These are phyloP conservation scores for Eruca vesicaria DNA, from an alignment of 441 rosid species.

Conservation along the genomic window DNA sequence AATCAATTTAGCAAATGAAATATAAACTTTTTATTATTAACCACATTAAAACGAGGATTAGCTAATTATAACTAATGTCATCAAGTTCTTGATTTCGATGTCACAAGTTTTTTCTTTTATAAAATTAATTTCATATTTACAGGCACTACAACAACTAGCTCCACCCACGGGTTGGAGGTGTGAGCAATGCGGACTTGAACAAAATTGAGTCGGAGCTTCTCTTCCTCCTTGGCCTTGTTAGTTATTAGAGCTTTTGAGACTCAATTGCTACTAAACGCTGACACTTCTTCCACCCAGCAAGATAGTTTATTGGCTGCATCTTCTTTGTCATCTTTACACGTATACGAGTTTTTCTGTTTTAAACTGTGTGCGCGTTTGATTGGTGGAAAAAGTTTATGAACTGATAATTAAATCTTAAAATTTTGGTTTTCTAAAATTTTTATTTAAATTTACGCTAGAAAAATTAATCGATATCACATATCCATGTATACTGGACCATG, in stretches of 20 bases:
- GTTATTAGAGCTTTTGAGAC: slow-evolving; percentile 53
- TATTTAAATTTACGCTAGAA: background rate
- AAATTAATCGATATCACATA: rapidly evolving
- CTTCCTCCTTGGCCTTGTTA: slow-evolving; percentile 55
- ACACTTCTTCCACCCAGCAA: slow-evolving; percentile 5
- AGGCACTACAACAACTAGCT: slow-evolving; percentile 83
- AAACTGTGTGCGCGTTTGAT: slow-evolving; percentile 4
- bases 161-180: slow-evolving; percentile 75
- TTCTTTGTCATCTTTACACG: slow-evolving; percentile 4
- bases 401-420: background rate
- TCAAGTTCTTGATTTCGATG: background rate
- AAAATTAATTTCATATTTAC: background rate
- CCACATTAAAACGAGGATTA: background rate
- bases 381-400: slow-evolving; percentile 13
- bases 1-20: background rate
- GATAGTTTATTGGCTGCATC: background rate
- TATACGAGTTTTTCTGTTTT: background rate
- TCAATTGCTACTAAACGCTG: slow-evolving; percentile 38
- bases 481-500: background rate
- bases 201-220: slow-evolving; percentile 74
- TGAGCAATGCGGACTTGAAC: slow-evolving; percentile 72
- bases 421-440: background rate
- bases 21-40: background rate
- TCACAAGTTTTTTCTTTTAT: background rate
- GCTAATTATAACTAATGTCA: background rate